These are phyloP conservation scores for Aspergillus affinis DNA, from an alignment of 495 filamentous ascomycete genomes.

Conservation along the genomic window DNA sequence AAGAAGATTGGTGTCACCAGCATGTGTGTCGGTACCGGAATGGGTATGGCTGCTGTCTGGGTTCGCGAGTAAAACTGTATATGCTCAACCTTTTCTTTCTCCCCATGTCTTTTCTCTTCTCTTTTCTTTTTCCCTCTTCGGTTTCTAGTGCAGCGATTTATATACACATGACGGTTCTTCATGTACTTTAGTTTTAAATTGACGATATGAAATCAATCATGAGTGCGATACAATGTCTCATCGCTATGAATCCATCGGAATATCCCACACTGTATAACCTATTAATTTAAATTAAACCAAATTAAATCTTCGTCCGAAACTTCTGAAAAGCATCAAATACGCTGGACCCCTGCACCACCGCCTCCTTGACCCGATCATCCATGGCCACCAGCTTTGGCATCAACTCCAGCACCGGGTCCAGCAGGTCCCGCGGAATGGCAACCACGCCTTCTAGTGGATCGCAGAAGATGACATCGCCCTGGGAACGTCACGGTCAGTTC, in stretches of 20 bases:
- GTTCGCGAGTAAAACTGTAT: constrained; percentile 67
- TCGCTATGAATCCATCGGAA: neutral
- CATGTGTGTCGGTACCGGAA: constrained; percentile 97
- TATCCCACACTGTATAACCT: no score
- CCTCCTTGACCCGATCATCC: constrained; percentile 60
- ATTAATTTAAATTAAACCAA: no score
- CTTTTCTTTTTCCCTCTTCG: constrained; percentile 10
- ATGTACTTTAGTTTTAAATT: constrained; percentile 3
- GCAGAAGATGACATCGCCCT: constrained; percentile 64
- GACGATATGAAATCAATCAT: constrained; percentile 8
- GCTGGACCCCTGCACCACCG: constrained; percentile 54
- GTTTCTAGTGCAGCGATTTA: constrained; percentile 37
- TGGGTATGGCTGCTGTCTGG: constrained; percentile 97
- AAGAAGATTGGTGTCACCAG: constrained; percentile 87
- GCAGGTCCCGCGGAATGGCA: constrained; percentile 53
- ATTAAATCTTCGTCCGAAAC: constrained; percentile 30
- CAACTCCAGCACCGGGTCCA: constrained; percentile 50
- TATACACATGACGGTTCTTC: constrained; percentile 15
- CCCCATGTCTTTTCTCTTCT: constrained; percentile 18
- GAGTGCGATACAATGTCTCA: neutral
- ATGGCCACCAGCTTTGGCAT: constrained; percentile 56
- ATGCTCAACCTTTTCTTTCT: constrained; percentile 4
- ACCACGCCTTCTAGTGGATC: constrained; percentile 63
- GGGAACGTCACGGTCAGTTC: neutral
- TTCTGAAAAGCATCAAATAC: constrained; percentile 59